Conservation (phyloP, 768 basidiomycete genomes). For the Tylopilus felleus region DNA sequence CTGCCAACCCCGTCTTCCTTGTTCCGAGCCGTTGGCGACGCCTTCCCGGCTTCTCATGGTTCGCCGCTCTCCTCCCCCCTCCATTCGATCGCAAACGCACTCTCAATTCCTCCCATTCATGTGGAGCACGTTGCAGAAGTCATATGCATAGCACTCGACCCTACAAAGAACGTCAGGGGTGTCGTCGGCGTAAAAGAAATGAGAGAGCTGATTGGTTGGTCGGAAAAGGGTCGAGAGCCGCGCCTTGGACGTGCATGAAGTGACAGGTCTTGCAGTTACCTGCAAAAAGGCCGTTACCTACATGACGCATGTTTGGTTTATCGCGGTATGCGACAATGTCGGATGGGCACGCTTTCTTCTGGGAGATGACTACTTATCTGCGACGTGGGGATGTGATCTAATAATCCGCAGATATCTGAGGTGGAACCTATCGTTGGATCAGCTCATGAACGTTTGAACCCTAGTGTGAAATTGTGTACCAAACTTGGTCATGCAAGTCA, state of each 20-base stretch:
- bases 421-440: conserved; percentile 8
- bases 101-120: conserved; percentile 88
- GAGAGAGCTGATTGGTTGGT: conserved; percentile 74
- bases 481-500: not conserved
- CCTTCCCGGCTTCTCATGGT: conserved; percentile 31
- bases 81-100: conserved; percentile 69
- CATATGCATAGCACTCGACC: conserved; percentile 61
- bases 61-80: conserved; percentile 44
- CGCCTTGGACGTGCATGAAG: conserved; percentile 15
- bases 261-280: conserved; percentile 2
- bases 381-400: conserved; percentile 17
- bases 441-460: conserved; percentile 9
- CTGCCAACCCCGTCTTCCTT: conserved; percentile 65
- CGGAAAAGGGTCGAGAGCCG: conserved; percentile 30
- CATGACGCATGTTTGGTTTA: conserved; percentile 8
- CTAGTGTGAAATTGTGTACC: conserved; percentile 4
- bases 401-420: conserved; percentile 10
- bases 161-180: conserved; percentile 50
- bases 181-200: conserved; percentile 70
- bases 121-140: conserved; percentile 94
- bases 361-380: conserved; percentile 18
- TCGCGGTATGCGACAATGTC: conserved; percentile 16
- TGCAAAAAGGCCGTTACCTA: conserved; percentile 3
- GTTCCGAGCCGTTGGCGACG: conserved; percentile 50
- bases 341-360: not conserved